Base-by-base conservation (phyloP, 441 rosid genomes). In the Populus hybrid region DNA sequence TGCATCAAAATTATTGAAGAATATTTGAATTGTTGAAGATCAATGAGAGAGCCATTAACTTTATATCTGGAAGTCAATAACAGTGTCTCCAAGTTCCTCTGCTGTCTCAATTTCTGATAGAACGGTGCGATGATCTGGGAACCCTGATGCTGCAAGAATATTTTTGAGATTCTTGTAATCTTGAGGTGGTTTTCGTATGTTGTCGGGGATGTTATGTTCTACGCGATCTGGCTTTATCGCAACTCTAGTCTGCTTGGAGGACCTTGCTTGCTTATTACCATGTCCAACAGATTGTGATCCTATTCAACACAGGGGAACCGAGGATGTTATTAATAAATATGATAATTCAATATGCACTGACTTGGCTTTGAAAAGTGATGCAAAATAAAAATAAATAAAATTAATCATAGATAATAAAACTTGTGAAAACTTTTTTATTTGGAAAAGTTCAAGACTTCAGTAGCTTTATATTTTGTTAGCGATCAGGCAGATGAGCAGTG, bases 11-110 rank as follows among this genome's bases (percentile, higher is more conserved):
- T 69, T 63, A 67, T 74, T 68, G 77, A 50, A 59, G 61, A 74
- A 71, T 64, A 61, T 57, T 69, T 61, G 23, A 69, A 54, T 42
- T 46, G 54, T 46, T 46, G 16, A 46, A 46, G 57, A 46, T 28
- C 3, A 4, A 73, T 34, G 67, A 11, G 40, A 65, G 74, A 63
- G 23, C 69, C 70, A 42, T 26, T 10, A 38, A 66, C 73, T 71
- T 85, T 78, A 91, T 84, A 91, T 91, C 82, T 91, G 87, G 73
- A 89, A 91, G 85, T 91, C 88, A 70, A 88, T 87, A 14, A 81
- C 80, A 78, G 87, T 86, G 83, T 72, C 79, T 16, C 86, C 84
- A 36, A 73, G 79, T 77, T 78, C 76, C 84, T 89, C 93, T 20
- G 91, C 89, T 42, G 88, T 86, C 78, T 84, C 85, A 38, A 88